Evolutionary conservation across 352 stramenopile genomes (phyloP).

Genomic region (Phytopythium sindhum): DNA sequence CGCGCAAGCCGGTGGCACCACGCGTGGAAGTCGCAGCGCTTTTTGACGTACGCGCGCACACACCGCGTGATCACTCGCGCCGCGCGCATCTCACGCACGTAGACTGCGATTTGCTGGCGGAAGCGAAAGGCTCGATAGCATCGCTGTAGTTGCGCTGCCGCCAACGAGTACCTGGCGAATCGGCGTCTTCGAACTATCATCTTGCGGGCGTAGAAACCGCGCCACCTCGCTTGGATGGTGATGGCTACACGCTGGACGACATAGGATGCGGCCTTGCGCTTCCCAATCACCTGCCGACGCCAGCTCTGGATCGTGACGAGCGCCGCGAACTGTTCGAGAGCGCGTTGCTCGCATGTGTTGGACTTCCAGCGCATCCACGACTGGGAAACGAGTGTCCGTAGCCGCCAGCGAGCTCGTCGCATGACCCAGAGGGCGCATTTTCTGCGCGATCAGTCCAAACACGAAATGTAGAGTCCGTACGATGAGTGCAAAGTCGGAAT

Average conservation of each 20-base stretch:
- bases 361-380: conserved; percentile 35
- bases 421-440: conserved; percentile 47
- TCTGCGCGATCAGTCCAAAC: conserved; percentile 12
- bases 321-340: conserved; percentile 42
- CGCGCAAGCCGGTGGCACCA: conserved; percentile 41
- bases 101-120: conserved; percentile 25
- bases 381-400: conserved; percentile 20
- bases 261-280: conserved; percentile 15
- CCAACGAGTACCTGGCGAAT: conserved; percentile 31
- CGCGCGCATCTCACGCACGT: conserved; percentile 27
- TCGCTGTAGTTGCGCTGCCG: conserved; percentile 31
- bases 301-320: conserved; percentile 54
- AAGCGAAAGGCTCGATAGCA: conserved; percentile 36
- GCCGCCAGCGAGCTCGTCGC: conserved; percentile 21
- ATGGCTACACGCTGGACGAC: conserved; percentile 27
- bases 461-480: no score
- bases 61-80: conserved; percentile 33
- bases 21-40: conserved; percentile 26
- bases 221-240: conserved; percentile 41
- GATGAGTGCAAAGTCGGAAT: no score
- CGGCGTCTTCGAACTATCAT: conserved; percentile 32
- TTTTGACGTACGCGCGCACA: conserved; percentile 34
- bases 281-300: conserved; percentile 27
- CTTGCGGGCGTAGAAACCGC: conserved; percentile 44
- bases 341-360: conserved; percentile 15